Conservation (phyloP, 2,329 filamentous ascomycete genomes). For the Exophiala lecanii-corni region DNA sequence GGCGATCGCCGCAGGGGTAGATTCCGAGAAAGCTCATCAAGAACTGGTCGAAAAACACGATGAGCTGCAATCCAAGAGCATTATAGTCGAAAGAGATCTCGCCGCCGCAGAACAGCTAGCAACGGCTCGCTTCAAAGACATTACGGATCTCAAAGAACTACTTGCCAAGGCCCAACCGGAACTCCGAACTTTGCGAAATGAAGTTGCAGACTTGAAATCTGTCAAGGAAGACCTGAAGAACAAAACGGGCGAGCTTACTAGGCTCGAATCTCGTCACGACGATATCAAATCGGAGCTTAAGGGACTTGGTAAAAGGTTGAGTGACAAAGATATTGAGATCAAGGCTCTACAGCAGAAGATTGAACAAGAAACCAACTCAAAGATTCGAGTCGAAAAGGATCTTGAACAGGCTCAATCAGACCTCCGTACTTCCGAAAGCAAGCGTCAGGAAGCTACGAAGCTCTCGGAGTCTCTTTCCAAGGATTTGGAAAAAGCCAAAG, state of each 20-base stretch:
- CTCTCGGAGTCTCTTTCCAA: slow-evolving; percentile 65
- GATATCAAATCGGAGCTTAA: slow-evolving; percentile 72
- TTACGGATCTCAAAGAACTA: slow-evolving; percentile 73
- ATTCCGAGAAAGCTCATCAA: slow-evolving; percentile 42
- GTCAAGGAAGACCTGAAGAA: slow-evolving; percentile 69
- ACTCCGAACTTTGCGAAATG: slow-evolving; percentile 69
- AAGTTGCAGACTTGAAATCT: slow-evolving; percentile 68
- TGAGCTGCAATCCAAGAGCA: slow-evolving; percentile 66
- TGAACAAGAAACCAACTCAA: slow-evolving; percentile 65
- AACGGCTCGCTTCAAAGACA: slow-evolving; percentile 79
- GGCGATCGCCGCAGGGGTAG: slow-evolving; percentile 42
- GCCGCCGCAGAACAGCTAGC: slow-evolving; percentile 82
- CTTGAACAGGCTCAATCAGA: slow-evolving; percentile 70
- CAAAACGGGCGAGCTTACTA: slow-evolving; percentile 60
- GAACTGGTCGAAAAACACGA: slow-evolving; percentile 43
- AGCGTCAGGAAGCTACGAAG: slow-evolving; percentile 72
- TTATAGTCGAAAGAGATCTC: slow-evolving; percentile 73
- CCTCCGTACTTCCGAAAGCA: slow-evolving; percentile 69
- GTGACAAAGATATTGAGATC: slow-evolving; percentile 73
- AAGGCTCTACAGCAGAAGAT: slow-evolving; percentile 74
- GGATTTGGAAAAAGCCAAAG: slow-evolving; percentile 67
- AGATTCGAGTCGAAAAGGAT: slow-evolving; percentile 72
- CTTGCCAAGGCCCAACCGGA: slow-evolving; percentile 84
- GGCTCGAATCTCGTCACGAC: slow-evolving; percentile 76
- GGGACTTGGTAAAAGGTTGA: slow-evolving; percentile 62